Evolutionary conservation across 148 eudicot genomes (phyloP).

Genomic region (Linanthus parryae): DNA sequence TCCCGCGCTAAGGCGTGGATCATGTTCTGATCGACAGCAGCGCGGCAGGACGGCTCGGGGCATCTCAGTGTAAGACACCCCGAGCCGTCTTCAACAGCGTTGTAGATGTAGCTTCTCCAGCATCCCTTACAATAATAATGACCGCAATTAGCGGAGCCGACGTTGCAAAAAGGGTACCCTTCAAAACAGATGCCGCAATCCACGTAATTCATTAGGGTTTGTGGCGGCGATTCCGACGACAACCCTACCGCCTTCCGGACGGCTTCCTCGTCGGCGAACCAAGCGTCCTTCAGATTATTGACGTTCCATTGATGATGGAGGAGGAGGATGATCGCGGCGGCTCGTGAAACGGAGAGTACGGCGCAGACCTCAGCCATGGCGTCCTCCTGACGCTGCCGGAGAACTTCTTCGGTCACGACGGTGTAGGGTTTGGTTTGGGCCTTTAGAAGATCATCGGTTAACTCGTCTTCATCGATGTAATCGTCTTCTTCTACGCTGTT

Average conservation of each 20-base stretch:
- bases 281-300: background rate
- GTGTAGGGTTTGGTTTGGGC: too few species aligned
- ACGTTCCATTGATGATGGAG: background rate
- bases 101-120: background rate
- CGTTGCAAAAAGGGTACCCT: background rate
- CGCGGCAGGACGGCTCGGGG: background rate
- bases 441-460: too few species aligned
- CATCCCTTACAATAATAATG: background rate
- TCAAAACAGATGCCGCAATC: background rate
- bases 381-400: background rate
- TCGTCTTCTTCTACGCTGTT: too few species aligned
- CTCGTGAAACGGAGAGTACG: background rate
- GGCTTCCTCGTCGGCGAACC: background rate
- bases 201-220: background rate
- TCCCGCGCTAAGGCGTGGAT: background rate
- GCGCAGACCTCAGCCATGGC: background rate
- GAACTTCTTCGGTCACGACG: background rate
- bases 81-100: background rate
- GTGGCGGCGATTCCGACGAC: background rate
- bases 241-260: background rate
- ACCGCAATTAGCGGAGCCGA: background rate
- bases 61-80: slow-evolving; percentile 5
- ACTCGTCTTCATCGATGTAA: too few species aligned
- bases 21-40: background rate
- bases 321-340: background rate